phyloP scores from a whole-genome alignment of 73 alveolate genomes.

The Paraurostyla sp. region DNA sequence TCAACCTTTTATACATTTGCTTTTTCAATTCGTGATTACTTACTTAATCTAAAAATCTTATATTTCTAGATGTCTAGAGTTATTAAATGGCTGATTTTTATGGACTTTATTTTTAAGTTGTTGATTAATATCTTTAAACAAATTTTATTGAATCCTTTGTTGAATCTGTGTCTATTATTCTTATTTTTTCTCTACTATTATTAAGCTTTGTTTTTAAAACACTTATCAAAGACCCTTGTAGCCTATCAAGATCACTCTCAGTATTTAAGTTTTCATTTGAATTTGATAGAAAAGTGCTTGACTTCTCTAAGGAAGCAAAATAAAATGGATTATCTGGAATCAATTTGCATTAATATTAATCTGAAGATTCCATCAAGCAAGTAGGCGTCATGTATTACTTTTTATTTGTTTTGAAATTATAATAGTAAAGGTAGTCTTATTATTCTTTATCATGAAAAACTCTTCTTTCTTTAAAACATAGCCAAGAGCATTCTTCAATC shows the following conservation, averaged over 20 bases:
- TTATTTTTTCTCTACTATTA: too few relatives aligned
- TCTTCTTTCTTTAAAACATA: not conserved
- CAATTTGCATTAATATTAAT: not conserved
- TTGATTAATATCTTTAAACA: too few relatives aligned
- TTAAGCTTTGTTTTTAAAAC: not conserved
- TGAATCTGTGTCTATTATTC: too few relatives aligned
- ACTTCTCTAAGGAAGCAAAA: not conserved
- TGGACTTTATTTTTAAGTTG: too few relatives aligned
- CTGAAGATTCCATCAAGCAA: not conserved
- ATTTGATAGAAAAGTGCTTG: too few relatives aligned
- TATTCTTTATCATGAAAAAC: not conserved
- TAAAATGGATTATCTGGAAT: not conserved
- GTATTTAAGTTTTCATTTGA: not conserved
- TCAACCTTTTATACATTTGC: too few relatives aligned
- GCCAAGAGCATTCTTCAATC: constrained; percentile 43
- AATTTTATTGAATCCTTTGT: too few relatives aligned
- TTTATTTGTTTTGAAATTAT: not conserved
- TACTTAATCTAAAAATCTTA: too few relatives aligned
- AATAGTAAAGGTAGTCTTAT: not conserved
- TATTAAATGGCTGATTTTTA: too few relatives aligned
- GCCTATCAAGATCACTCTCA: not conserved
- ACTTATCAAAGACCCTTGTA: not conserved
- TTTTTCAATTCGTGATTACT: too few relatives aligned
- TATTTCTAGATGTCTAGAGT: too few relatives aligned
- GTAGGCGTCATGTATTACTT: constrained; percentile 12